These are phyloP conservation scores for Xylariaceae sp. DNA, from an alignment of 2,329 filamentous ascomycete genomes.

Conservation along the genomic window DNA sequence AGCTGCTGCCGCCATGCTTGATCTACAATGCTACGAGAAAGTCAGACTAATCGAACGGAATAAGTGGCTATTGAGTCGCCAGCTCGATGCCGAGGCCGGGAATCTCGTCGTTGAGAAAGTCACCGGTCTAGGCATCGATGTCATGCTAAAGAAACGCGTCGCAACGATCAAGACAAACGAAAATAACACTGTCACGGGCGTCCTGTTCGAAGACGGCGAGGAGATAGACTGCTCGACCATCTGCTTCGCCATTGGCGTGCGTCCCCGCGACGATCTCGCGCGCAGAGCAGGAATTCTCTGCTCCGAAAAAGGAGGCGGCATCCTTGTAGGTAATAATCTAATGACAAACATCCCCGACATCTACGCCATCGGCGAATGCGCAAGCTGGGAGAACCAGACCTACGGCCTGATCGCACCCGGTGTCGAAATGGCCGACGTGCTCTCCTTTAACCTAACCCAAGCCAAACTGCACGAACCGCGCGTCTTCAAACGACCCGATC, in stretches of 20 bases:
- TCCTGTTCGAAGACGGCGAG: slow-evolving; percentile 77
- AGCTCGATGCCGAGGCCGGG: slow-evolving; percentile 77
- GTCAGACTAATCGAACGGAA: slow-evolving; percentile 80
- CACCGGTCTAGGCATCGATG: slow-evolving; percentile 68
- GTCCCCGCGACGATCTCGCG: slow-evolving; percentile 73
- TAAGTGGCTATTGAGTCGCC: slow-evolving; percentile 74
- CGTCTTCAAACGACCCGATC: slow-evolving; percentile 72
- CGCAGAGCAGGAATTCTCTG: slow-evolving; percentile 64
- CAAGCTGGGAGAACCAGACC: slow-evolving; percentile 80
- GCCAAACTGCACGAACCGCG: slow-evolving; percentile 65
- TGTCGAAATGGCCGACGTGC: slow-evolving; percentile 86
- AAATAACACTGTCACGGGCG: slow-evolving; percentile 63
- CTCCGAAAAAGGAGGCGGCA: slow-evolving; percentile 67
- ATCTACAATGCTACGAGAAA: slow-evolving; percentile 66
- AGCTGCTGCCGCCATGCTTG: slow-evolving; percentile 88
- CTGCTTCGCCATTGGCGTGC: slow-evolving; percentile 86
- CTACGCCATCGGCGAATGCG: slow-evolving; percentile 87
- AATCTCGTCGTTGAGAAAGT: slow-evolving; percentile 79
- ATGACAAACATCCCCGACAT: slow-evolving; percentile 66
- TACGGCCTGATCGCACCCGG: slow-evolving; percentile 87
- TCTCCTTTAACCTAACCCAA: slow-evolving; percentile 86
- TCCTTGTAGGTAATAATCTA: slow-evolving; percentile 63
- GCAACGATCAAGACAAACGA: slow-evolving; percentile 65
- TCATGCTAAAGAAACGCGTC: slow-evolving; percentile 72
- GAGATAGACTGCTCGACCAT: slow-evolving; percentile 71